phyloP scores from a whole-genome alignment of 1,284 basidiomycete species.

The Calocybe gambosa region DNA sequence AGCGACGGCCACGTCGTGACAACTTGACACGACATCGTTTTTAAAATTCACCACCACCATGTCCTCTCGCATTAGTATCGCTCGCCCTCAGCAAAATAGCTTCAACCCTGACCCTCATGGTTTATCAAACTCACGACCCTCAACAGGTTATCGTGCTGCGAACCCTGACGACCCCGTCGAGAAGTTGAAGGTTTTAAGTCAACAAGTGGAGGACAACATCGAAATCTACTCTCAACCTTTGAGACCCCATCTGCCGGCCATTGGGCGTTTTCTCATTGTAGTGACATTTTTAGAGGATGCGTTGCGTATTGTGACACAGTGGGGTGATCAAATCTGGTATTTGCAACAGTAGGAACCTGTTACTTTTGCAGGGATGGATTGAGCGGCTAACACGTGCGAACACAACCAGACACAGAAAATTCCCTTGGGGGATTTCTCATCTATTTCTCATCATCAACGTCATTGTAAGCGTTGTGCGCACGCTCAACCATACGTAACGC shows the following conservation, averaged over 20 bases:
- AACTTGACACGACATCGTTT: constrained; percentile 29
- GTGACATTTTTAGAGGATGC: constrained; percentile 99
- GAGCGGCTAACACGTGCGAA: constrained; percentile 10
- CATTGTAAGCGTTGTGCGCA: constrained; percentile 51
- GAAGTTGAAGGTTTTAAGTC: constrained; percentile 73
- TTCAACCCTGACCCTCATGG: constrained; percentile 68
- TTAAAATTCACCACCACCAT: constrained; percentile 40
- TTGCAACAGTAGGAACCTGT: constrained; percentile 69
- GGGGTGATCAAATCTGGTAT: constrained; percentile 96
- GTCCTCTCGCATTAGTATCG: constrained; percentile 79
- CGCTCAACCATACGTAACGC: not conserved
- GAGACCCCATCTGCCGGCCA: constrained; percentile 90
- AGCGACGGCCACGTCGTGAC: constrained; percentile 36
- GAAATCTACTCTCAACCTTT: constrained; percentile 93
- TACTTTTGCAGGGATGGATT: not conserved
- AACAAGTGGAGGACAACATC: constrained; percentile 86
- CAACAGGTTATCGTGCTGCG: constrained; percentile 67
- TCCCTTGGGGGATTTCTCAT: constrained; percentile 94
- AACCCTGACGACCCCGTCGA: constrained; percentile 81
- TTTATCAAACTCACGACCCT: constrained; percentile 59
- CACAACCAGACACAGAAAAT: constrained; percentile 74
- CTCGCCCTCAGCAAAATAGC: constrained; percentile 58
- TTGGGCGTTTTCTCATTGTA: constrained; percentile 96
- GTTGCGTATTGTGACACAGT: constrained; percentile 89
- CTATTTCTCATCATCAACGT: constrained; percentile 91